Evolutionary conservation across 2,329 filamentous ascomycete species (phyloP).

Genomic region (Colletotrichum godetiae): DNA sequence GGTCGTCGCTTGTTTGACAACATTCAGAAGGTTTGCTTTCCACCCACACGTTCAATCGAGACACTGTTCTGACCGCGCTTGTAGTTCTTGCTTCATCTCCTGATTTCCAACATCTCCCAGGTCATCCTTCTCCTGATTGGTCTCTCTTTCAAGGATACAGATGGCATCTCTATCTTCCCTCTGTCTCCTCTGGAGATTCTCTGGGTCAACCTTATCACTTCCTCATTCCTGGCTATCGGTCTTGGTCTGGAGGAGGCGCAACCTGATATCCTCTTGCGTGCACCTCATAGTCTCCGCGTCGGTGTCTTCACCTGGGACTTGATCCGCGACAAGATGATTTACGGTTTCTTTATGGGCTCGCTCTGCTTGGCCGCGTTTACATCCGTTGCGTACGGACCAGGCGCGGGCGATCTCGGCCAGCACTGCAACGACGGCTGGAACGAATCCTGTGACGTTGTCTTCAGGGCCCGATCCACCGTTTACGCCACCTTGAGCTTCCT

Average conservation of each 20-base stretch:
- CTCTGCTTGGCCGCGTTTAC: constrained; percentile 72
- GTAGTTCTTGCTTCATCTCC: constrained; percentile 72
- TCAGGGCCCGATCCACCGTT: constrained; percentile 74
- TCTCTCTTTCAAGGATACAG: constrained; percentile 73
- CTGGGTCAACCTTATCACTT: constrained; percentile 96
- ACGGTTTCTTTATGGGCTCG: constrained; percentile 72
- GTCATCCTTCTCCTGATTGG: constrained; percentile 76
- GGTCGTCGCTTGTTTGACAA: constrained; percentile 78
- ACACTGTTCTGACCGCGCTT: background rate
- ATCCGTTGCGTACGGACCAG: constrained; percentile 66
- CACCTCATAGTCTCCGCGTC: constrained; percentile 69
- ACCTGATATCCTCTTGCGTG: constrained; percentile 74
- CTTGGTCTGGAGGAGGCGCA: constrained; percentile 78
- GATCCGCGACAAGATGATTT: constrained; percentile 74
- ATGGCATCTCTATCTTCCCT: constrained; percentile 74
- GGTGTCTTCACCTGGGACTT: constrained; percentile 75
- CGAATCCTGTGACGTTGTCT: constrained; percentile 65
- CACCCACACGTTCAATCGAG: constrained; percentile 4
- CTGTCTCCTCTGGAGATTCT: constrained; percentile 88
- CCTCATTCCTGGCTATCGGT: constrained; percentile 87
- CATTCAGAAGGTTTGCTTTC: constrained; percentile 72
- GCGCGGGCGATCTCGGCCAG: constrained; percentile 60
- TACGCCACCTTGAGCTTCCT: constrained; percentile 78
- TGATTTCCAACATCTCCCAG: constrained; percentile 78
- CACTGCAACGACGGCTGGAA: constrained; percentile 69